Conservation (phyloP, 768 basidiomycete genomes). For the Tylopilus subfusipes region DNA sequence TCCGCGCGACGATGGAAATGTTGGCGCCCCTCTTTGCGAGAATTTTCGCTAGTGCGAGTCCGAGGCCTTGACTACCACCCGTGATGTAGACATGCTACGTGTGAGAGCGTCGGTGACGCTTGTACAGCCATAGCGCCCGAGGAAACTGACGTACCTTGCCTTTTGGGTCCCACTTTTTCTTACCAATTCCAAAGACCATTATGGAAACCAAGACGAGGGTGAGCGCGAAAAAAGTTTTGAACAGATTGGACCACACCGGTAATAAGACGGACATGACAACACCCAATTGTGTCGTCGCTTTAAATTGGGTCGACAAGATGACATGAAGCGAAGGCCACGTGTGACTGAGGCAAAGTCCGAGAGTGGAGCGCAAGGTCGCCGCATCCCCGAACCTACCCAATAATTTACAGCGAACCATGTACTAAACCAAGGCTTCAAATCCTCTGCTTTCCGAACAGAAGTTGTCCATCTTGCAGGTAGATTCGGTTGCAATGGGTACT, state of each 20-base stretch:
- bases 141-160: constrained; percentile 34
- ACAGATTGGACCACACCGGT: neutral
- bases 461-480: too few relatives aligned
- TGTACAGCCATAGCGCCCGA: neutral
- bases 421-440: too few relatives aligned
- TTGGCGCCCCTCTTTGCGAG: constrained; percentile 70
- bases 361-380: too few relatives aligned
- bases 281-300: neutral
- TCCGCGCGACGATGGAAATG: constrained; percentile 82
- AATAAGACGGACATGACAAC: neutral
- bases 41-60: constrained; percentile 65
- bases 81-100: constrained; percentile 80
- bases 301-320: neutral
- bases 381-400: too few relatives aligned
- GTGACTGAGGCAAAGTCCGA: too few relatives aligned
- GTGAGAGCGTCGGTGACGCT: neutral
- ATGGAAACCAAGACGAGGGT: constrained; percentile 2
- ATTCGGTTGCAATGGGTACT: too few relatives aligned
- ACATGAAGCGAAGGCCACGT: too few relatives aligned
- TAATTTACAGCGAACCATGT: too few relatives aligned
- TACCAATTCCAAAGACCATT: constrained; percentile 21
- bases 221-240: constrained; percentile 11
- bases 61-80: constrained; percentile 80
- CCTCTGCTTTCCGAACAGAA: too few relatives aligned
- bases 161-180: constrained; percentile 48